These are phyloP conservation scores for Trichoderma oligosporum DNA, from an alignment of 2,329 filamentous ascomycete species.

Conservation along the genomic window DNA sequence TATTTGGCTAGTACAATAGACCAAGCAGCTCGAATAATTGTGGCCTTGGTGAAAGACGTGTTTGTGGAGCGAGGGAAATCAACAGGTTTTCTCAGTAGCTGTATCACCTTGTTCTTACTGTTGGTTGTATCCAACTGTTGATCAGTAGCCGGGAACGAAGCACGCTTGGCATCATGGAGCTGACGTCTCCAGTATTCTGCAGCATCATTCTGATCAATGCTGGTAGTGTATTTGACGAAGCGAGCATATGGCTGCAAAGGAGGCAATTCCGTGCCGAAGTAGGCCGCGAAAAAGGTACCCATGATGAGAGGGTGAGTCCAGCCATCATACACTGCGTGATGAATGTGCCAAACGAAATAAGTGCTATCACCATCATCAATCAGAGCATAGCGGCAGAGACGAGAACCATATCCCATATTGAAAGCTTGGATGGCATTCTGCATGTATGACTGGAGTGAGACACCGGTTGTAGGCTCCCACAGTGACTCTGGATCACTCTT, in stretches of 20 bases:
- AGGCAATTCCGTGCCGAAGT: conserved; percentile 20
- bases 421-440: not conserved
- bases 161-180: not conserved
- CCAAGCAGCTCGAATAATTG: conserved; percentile 24
- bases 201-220: not conserved
- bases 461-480: not conserved
- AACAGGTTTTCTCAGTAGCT: not conserved
- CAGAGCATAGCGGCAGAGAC: conserved; percentile 19
- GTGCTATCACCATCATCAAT: not conserved
- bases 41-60: conserved; percentile 21
- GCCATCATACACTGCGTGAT: conserved; percentile 16
- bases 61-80: not conserved
- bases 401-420: conserved; percentile 20
- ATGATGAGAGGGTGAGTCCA: conserved; percentile 5
- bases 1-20: conserved; percentile 22
- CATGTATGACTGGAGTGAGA: conserved; percentile 4
- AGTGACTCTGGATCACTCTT: not conserved
- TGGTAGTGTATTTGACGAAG: conserved; percentile 14
- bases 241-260: conserved; percentile 16
- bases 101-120: not conserved
- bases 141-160: conserved; percentile 20
- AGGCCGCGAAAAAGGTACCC: not conserved
- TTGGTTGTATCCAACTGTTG: not conserved
- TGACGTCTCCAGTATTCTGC: conserved; percentile 13
- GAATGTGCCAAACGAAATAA: conserved; percentile 14